A percentile compares a stretch with the other conserved stretches of the same genome.
Evolutionary conservation across 306 rosid species (phyloP).

Genomic region (Nissolia schottii): DNA sequence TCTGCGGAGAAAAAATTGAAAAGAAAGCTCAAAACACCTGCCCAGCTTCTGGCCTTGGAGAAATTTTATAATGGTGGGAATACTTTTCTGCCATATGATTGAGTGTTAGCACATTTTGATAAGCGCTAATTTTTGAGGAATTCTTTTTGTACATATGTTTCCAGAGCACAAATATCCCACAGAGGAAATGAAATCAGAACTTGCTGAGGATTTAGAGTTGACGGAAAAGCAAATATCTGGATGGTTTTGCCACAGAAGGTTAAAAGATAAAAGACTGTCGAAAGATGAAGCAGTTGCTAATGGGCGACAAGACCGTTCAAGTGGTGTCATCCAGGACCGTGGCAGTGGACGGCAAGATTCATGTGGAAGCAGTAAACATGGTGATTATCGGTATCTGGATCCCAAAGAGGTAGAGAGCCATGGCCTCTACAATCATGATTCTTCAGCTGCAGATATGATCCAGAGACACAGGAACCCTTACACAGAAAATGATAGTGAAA

Average conservation of each 20-base stretch:
- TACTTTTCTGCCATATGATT: slow-evolving; percentile 11
- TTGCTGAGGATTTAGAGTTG: slow-evolving; percentile 70
- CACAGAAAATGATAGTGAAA: slow-evolving; percentile 50
- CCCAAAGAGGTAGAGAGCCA: slow-evolving; percentile 93
- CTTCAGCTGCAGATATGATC: slow-evolving; percentile 44
- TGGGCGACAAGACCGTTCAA: slow-evolving; percentile 90
- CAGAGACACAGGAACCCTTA: slow-evolving; percentile 42
- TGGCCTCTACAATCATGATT: slow-evolving; percentile 58
- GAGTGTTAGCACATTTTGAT: slow-evolving; percentile 4
- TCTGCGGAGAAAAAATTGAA: slow-evolving; percentile 61
- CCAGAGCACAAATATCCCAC: slow-evolving; percentile 91
- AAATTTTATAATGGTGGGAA: slow-evolving; percentile 71
- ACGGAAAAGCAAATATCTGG: slow-evolving; percentile 97
- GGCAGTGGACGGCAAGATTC: slow-evolving; percentile 99
- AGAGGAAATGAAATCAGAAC: slow-evolving; percentile 73
- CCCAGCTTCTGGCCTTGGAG: slow-evolving; percentile 80
- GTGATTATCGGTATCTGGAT: slow-evolving; percentile 69
- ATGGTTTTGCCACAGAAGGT: slow-evolving; percentile 99
- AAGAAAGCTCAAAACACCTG: slow-evolving; percentile 83
- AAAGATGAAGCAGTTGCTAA: slow-evolving; percentile 58
- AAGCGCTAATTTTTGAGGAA: slow-evolving; percentile 22
- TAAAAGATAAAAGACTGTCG: slow-evolving; percentile 76
- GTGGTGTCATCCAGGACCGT: slow-evolving; percentile 81
- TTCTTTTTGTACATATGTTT: slow-evolving; percentile 1
- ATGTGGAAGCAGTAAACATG: slow-evolving; percentile 94